phyloP scores from a whole-genome alignment of 768 basidiomycete genomes.

The Lyophyllum atratum region DNA sequence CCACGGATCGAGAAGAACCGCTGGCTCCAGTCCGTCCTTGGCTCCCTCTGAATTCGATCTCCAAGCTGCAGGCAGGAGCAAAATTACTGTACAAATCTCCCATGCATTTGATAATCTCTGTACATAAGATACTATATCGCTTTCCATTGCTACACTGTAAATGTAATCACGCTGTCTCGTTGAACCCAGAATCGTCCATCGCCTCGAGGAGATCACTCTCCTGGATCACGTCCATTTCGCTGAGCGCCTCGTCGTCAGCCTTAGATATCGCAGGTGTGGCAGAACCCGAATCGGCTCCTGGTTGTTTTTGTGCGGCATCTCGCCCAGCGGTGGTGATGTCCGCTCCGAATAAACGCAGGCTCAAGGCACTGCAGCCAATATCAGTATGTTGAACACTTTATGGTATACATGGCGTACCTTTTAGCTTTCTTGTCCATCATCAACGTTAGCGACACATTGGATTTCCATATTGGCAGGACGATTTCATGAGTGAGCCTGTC shows the following conservation, averaged over 20 bases:
- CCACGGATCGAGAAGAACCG: slow-evolving; percentile 73
- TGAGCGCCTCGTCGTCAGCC: not conserved
- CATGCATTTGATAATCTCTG: slow-evolving; percentile 11
- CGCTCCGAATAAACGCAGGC: slow-evolving; percentile 78
- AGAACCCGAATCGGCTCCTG: not conserved
- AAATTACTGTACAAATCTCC: slow-evolving; percentile 2
- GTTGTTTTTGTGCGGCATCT: slow-evolving; percentile 27
- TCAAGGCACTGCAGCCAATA: slow-evolving; percentile 65
- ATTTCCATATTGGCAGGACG: slow-evolving; percentile 95
- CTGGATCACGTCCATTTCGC: slow-evolving; percentile 12
- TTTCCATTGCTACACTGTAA: not conserved
- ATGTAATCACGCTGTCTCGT: not conserved
- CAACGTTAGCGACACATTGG: slow-evolving; percentile 79
- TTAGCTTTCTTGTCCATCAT: slow-evolving; percentile 99
- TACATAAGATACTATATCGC: not conserved
- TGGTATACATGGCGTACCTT: slow-evolving; percentile 50
- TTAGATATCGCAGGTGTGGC: not conserved
- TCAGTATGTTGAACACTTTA: not conserved
- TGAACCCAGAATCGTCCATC: not conserved
- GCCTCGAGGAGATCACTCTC: too few relatives aligned
- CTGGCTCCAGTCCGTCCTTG: slow-evolving; percentile 72
- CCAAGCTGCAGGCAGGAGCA: not conserved
- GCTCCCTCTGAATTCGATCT: slow-evolving; percentile 29
- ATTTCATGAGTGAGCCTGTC: slow-evolving; percentile 75
- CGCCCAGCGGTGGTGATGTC: slow-evolving; percentile 65